These are phyloP conservation scores for Bassia scoparia DNA, from an alignment of 148 eudicot species.

Conservation along the genomic window DNA sequence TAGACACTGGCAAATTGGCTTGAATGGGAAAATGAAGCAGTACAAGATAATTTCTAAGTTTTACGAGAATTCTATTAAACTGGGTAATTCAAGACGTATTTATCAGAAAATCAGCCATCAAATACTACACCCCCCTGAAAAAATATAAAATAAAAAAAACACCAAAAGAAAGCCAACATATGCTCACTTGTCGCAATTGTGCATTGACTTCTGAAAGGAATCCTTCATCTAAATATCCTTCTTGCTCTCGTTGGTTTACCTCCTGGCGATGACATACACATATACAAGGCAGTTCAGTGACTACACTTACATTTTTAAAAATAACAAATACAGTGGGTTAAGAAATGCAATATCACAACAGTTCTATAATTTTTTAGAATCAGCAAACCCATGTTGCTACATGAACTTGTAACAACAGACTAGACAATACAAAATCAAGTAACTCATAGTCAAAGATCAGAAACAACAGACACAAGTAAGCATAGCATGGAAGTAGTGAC, in stretches of 20 bases:
- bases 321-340: not conserved
- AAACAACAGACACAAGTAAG: not conserved
- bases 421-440: not conserved
- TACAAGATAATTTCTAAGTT: too few species aligned
- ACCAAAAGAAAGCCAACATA: not conserved
- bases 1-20: not conserved
- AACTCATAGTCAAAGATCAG: not conserved
- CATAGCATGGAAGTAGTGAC: not conserved
- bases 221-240: slow-evolving; percentile 90
- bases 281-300: slow-evolving; percentile 10
- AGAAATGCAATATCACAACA: not conserved
- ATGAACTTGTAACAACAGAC: not conserved
- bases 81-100: too few species aligned
- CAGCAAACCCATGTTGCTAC: not conserved
- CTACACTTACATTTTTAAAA: not conserved
- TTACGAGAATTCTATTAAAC: too few species aligned
- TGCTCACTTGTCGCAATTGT: slow-evolving; percentile 85
- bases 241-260: slow-evolving; percentile 77
- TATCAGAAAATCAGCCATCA: too few species aligned
- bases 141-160: not conserved
- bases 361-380: not conserved
- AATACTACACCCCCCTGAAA: not conserved
- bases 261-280: slow-evolving; percentile 45
- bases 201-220: slow-evolving; percentile 96
- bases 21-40: not conserved